Evolutionary conservation across 371 early-diverging fungal genomes (phyloP).

Genomic region (Apophysomyces trapeziformis): DNA sequence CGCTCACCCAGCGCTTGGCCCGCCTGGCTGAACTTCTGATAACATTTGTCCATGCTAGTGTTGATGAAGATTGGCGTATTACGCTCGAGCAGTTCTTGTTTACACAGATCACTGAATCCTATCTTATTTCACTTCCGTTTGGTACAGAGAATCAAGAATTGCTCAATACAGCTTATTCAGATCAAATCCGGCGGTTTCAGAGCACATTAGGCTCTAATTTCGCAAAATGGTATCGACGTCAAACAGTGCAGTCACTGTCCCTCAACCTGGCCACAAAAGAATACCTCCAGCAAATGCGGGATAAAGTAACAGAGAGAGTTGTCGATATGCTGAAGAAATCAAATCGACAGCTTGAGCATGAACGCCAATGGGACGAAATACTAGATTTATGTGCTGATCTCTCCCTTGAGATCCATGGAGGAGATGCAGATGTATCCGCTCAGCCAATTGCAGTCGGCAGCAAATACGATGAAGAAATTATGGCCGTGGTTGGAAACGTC

Average conservation of each 20-base stretch:
- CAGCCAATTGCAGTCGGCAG: conserved; percentile 38
- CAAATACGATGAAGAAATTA: conserved; percentile 46
- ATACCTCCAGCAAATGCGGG: conserved; percentile 40
- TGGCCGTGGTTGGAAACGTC: conserved; percentile 45
- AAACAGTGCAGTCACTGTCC: conserved; percentile 53
- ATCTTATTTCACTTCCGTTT: conserved; percentile 48
- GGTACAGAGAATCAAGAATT: conserved; percentile 54
- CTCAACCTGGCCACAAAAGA: conserved; percentile 54
- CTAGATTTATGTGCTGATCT: conserved; percentile 40
- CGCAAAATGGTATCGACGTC: conserved; percentile 56
- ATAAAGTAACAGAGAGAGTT: conserved; percentile 33
- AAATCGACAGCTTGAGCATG: conserved; percentile 22
- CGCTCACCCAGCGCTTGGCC: conserved; percentile 43
- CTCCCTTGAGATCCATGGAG: conserved; percentile 51
- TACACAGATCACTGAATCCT: conserved; percentile 34
- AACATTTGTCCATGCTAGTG: conserved; percentile 32
- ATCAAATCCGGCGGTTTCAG: conserved; percentile 54
- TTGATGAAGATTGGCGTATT: conserved; percentile 14
- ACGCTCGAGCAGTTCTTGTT: conserved; percentile 42
- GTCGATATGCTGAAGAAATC: conserved; percentile 12
- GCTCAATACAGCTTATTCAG: conserved; percentile 51
- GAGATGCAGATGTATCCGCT: conserved; percentile 49
- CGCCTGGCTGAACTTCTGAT: conserved; percentile 39
- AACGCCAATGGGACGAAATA: conserved; percentile 39
- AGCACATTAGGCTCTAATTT: conserved; percentile 50